These are phyloP conservation scores for Picocystis sp. DNA, from an alignment of 163 green algal species.

Conservation along the genomic window DNA sequence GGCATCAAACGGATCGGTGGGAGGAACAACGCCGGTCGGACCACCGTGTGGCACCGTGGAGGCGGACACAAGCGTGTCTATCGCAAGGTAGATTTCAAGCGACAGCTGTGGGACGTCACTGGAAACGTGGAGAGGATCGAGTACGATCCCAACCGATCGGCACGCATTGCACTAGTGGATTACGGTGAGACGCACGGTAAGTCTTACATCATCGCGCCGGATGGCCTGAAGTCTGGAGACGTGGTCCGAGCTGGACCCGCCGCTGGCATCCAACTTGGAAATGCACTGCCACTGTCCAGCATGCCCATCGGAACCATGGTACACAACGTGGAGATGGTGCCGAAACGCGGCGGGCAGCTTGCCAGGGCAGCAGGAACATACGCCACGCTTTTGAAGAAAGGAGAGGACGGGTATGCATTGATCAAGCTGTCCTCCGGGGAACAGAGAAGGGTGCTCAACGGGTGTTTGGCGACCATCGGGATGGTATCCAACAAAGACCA, in stretches of 20 bases:
- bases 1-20: constrained; percentile 46
- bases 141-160: constrained; percentile 76
- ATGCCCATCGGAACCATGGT: constrained; percentile 70
- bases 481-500: constrained; percentile 68
- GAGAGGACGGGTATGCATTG: constrained; percentile 8
- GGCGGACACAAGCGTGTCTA: constrained; percentile 57
- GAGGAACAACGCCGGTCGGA: constrained; percentile 51
- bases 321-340: constrained; percentile 75
- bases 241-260: constrained; percentile 17
- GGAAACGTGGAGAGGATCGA: constrained; percentile 69
- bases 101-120: constrained; percentile 4
- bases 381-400: constrained; percentile 40
- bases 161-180: constrained; percentile 66
- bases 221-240: constrained; percentile 9
- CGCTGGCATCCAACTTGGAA: constrained; percentile 10
- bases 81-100: constrained; percentile 48
- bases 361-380: constrained; percentile 38
- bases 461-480: constrained; percentile 75
- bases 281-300: constrained; percentile 23
- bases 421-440: constrained; percentile 34
- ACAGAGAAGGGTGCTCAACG: constrained; percentile 43
- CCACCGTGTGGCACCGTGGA: constrained; percentile 54
- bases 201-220: constrained; percentile 66
- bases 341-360: constrained; percentile 48
- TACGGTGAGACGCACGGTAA: constrained; percentile 19